Percentiles rank a stretch among this genome's conserved stretches.
Conservation (phyloP, 1,284 basidiomycete genomes). For the Leccinum angustisporum region DNA sequence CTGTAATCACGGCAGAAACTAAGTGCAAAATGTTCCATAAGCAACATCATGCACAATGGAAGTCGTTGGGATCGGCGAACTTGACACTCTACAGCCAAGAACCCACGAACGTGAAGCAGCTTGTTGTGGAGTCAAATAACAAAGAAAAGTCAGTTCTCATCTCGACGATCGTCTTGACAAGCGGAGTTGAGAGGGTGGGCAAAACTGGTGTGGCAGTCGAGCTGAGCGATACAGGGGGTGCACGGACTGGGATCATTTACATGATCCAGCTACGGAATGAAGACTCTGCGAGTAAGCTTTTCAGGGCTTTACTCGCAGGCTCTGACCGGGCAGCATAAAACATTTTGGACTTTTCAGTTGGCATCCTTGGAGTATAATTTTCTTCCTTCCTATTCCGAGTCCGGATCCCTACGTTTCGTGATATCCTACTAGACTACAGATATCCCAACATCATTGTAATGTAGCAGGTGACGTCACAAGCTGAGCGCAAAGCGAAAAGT, state of each 20-base stretch:
- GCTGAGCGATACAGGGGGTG: slow-evolving; percentile 80
- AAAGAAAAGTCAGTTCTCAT: slow-evolving; percentile 80
- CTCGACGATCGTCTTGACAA: slow-evolving; percentile 92
- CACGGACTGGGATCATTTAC: slow-evolving; percentile 94
- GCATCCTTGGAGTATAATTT: neutral
- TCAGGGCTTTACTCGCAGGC: slow-evolving; percentile 84
- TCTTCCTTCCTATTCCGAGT: neutral
- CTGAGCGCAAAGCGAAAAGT: slow-evolving; percentile 74
- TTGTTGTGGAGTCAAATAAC: slow-evolving; percentile 91
- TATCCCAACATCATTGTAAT: slow-evolving; percentile 8
- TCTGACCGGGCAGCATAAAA: slow-evolving; percentile 59
- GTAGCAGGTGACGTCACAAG: slow-evolving; percentile 26
- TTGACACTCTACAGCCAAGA: slow-evolving; percentile 85
- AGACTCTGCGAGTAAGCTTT: slow-evolving; percentile 80
- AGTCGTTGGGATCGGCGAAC: slow-evolving; percentile 85
- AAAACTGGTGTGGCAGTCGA: slow-evolving; percentile 98
- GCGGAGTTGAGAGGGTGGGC: slow-evolving; percentile 96
- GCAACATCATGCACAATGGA: slow-evolving; percentile 96
- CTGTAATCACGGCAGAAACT: slow-evolving; percentile 87
- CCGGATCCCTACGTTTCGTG: slow-evolving; percentile 1
- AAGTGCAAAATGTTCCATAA: slow-evolving; percentile 98
- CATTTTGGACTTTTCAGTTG: too few species aligned
- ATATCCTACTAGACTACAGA: slow-evolving; percentile 15
- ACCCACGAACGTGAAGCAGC: slow-evolving; percentile 89
- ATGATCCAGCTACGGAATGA: slow-evolving; percentile 97